These are phyloP conservation scores for Pulveroboletus sp. DNA, from an alignment of 768 basidiomycete species.

Conservation along the genomic window DNA sequence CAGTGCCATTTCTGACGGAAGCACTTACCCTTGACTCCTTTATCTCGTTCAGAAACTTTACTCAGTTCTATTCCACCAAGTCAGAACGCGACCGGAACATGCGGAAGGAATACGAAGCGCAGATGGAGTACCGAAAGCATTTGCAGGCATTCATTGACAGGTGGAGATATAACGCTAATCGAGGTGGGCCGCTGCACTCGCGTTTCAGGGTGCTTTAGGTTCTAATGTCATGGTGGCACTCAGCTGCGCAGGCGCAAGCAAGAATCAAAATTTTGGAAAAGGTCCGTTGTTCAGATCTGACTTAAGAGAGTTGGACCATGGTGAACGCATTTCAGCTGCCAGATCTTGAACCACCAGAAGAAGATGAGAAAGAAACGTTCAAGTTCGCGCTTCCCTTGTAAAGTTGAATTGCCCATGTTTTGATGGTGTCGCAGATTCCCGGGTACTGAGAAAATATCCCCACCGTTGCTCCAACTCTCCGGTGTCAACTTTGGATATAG, in stretches of 20 bases:
- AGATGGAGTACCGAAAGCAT: constrained; percentile 93
- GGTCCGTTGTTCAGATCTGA: constrained; percentile 31
- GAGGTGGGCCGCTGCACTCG: constrained; percentile 44
- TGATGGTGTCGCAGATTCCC: constrained; percentile 59
- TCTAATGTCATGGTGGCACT: constrained; percentile 4
- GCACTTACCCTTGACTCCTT: constrained; percentile 3
- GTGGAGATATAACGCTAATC: constrained; percentile 97
- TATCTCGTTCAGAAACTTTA: constrained; percentile 69
- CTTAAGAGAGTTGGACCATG: not conserved
- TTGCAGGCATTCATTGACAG: constrained; percentile 97
- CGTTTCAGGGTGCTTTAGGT: not conserved
- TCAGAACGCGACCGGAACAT: constrained; percentile 89
- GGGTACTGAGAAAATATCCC: constrained; percentile 95
- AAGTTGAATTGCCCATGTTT: not conserved
- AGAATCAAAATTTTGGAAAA: constrained; percentile 78
- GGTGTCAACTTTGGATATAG: constrained; percentile 89
- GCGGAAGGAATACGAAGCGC: constrained; percentile 92
- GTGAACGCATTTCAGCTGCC: constrained; percentile 55
- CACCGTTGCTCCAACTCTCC: constrained; percentile 88
- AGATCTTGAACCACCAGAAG: constrained; percentile 87
- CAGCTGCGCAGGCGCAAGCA: constrained; percentile 83
- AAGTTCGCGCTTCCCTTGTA: constrained; percentile 43
- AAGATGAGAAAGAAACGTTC: constrained; percentile 90
- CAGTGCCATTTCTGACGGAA: not conserved
- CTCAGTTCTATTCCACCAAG: constrained; percentile 98